These are phyloP conservation scores for Petunia secreta DNA, from an alignment of 257 asterid species.

Conservation along the genomic window DNA sequence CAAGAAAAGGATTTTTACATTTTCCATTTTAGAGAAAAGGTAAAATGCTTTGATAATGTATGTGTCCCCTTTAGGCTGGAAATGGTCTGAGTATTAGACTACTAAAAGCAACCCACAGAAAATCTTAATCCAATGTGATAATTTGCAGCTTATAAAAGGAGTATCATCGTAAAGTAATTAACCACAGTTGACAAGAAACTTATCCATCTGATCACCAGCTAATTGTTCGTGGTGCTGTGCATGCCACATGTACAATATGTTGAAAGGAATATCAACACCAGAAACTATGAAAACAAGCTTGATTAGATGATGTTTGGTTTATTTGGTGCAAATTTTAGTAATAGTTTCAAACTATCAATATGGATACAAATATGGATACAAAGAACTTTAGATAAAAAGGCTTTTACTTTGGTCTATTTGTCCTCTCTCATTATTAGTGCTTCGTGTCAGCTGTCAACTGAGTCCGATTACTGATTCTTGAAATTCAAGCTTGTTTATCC, in stretches of 20 bases:
- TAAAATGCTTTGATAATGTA: neutral
- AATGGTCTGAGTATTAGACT: neutral
- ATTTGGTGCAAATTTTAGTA: neutral
- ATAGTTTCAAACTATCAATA: neutral
- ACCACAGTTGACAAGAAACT: neutral
- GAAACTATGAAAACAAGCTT: neutral
- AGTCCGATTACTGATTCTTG: neutral
- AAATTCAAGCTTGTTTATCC: neutral
- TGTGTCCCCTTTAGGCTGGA: neutral
- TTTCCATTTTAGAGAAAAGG: too few relatives aligned
- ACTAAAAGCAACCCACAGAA: neutral
- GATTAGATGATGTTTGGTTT: neutral
- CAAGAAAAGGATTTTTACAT: too few relatives aligned
- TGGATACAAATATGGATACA: conserved; percentile 9
- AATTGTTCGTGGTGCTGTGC: neutral
- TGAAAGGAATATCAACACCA: neutral
- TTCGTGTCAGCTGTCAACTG: too few relatives aligned
- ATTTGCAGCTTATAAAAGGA: neutral
- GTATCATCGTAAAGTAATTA: neutral
- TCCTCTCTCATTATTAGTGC: neutral
- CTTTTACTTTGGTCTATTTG: neutral
- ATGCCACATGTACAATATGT: neutral
- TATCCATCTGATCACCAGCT: neutral
- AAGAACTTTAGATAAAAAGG: neutral
- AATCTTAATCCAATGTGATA: too few relatives aligned